A percentile compares a stretch with the other conserved stretches of the same genome.
phyloP scores from a whole-genome alignment of 495 filamentous ascomycete genomes.

The Annulohypoxylon maeteangense region DNA sequence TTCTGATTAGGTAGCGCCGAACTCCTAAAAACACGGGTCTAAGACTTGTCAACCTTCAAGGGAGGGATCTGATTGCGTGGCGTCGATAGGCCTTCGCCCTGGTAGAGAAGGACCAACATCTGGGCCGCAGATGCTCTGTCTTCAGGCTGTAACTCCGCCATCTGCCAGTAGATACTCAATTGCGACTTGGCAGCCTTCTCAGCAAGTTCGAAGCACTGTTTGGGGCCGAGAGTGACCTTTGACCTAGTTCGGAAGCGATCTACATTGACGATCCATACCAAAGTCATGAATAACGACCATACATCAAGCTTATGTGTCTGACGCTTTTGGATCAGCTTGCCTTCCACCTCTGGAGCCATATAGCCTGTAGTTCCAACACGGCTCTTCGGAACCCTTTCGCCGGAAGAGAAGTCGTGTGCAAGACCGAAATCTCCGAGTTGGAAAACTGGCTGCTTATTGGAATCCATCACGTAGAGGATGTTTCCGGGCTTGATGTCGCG shows the following conservation, averaged over 20 bases:
- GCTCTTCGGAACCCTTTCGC: neutral
- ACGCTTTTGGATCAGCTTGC: neutral
- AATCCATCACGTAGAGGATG: slow-evolving; percentile 56
- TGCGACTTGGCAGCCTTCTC: neutral
- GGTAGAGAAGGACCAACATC: neutral
- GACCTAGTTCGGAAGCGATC: neutral
- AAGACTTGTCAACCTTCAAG: neutral
- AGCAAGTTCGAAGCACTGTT: neutral
- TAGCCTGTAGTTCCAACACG: slow-evolving; percentile 22
- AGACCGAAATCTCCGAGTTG: slow-evolving; percentile 46
- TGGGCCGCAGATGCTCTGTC: slow-evolving; percentile 5
- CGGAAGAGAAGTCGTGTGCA: neutral
- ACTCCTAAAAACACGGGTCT: neutral
- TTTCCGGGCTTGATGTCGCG: slow-evolving; percentile 81
- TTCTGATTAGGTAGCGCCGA: neutral
- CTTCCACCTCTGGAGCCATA: slow-evolving; percentile 38
- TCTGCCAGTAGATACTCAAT: neutral
- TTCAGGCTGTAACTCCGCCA: neutral
- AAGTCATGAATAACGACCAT: slow-evolving; percentile 45
- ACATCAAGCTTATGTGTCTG: slow-evolving; percentile 36
- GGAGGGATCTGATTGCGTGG: neutral
- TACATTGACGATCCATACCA: neutral
- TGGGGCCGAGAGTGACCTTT: too few relatives aligned
- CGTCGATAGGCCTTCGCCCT: neutral
- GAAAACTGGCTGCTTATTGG: neutral